Evolutionary conservation across 2,329 filamentous ascomycete species (phyloP).

Genomic region (Penicillium decumbens): DNA sequence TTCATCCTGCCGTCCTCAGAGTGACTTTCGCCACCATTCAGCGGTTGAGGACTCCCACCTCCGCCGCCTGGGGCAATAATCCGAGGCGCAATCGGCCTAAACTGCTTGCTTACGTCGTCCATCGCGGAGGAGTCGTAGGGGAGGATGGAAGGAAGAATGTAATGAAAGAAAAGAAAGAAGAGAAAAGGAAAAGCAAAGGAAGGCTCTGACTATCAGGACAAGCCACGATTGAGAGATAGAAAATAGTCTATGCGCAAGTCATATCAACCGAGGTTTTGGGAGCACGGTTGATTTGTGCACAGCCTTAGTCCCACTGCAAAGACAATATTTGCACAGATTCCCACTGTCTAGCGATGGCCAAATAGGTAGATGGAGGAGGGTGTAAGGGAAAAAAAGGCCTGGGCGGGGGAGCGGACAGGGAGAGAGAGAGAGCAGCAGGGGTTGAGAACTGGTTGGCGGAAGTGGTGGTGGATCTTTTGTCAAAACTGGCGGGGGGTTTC

Average conservation of each 20-base stretch:
- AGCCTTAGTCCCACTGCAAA: background rate
- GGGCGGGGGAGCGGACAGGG: background rate
- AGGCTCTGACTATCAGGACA: slow-evolving; percentile 4
- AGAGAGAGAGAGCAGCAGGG: slow-evolving; percentile 2
- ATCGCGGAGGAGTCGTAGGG: slow-evolving; percentile 15
- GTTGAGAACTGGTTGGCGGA: slow-evolving; percentile 14
- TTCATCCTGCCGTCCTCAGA: slow-evolving; percentile 33
- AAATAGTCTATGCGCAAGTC: slow-evolving; percentile 10
- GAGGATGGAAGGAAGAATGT: background rate
- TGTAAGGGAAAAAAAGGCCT: background rate
- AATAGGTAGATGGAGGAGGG: slow-evolving; percentile 9
- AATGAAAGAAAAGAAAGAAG: background rate
- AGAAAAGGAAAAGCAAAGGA: slow-evolving; percentile 3
- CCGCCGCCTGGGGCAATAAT: slow-evolving; percentile 13
- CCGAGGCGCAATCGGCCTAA: slow-evolving; percentile 33
- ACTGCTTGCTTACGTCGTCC: slow-evolving; percentile 27
- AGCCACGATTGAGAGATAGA: slow-evolving; percentile 2
- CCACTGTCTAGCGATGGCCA: slow-evolving; percentile 2
- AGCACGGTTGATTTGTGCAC: slow-evolving; percentile 1
- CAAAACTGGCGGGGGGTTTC: slow-evolving; percentile 3
- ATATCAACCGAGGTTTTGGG: slow-evolving; percentile 6
- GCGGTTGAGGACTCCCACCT: slow-evolving; percentile 14
- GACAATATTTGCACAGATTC: slow-evolving; percentile 6
- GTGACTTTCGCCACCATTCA: slow-evolving; percentile 9
- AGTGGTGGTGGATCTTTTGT: slow-evolving; percentile 9